A percentile compares a stretch with the other conserved stretches of the same genome.
Conservation (phyloP, 768 basidiomycete species). For the Peribolospora kevripleyi region DNA sequence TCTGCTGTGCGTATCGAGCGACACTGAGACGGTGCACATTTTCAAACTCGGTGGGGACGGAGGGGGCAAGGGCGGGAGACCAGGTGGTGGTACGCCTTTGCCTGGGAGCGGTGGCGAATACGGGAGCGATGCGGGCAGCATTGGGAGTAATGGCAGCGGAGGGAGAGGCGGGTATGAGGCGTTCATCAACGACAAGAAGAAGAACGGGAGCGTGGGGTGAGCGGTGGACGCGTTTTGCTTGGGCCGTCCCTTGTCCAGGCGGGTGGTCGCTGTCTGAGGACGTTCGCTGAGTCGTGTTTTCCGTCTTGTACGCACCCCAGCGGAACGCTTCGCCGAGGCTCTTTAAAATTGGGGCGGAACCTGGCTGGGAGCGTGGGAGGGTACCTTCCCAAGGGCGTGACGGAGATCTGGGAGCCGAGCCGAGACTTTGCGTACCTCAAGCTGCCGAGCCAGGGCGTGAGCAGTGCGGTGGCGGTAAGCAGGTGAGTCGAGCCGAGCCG, state of each 20-base stretch:
- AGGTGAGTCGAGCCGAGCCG: constrained; percentile 31
- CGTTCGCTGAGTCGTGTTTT: background rate
- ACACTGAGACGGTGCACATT: constrained; percentile 87
- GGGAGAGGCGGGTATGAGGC: constrained; percentile 46
- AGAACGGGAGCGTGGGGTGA: constrained; percentile 31
- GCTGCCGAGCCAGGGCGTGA: constrained; percentile 48
- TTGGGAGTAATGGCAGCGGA: constrained; percentile 19
- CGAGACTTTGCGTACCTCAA: constrained; percentile 80
- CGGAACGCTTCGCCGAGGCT: constrained; percentile 35
- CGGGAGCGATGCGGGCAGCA: constrained; percentile 17
- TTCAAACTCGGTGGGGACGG: constrained; percentile 47
- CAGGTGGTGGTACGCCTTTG: constrained; percentile 4
- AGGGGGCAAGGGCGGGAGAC: constrained; percentile 6
- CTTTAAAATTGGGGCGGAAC: constrained; percentile 47
- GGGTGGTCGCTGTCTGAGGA: background rate
- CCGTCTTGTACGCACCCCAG: background rate
- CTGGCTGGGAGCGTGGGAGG: constrained; percentile 57
- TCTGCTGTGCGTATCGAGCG: constrained; percentile 69
- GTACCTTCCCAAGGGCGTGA: constrained; percentile 64
- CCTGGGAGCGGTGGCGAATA: constrained; percentile 3
- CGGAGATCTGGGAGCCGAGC: constrained; percentile 91
- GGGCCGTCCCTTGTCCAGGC: no score
- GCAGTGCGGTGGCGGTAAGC: constrained; percentile 70
- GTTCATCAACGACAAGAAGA: constrained; percentile 52
- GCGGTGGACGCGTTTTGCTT: constrained; percentile 13